phyloP scores from a whole-genome alignment of 2,329 filamentous ascomycete genomes.

The Amauroascus niger region DNA sequence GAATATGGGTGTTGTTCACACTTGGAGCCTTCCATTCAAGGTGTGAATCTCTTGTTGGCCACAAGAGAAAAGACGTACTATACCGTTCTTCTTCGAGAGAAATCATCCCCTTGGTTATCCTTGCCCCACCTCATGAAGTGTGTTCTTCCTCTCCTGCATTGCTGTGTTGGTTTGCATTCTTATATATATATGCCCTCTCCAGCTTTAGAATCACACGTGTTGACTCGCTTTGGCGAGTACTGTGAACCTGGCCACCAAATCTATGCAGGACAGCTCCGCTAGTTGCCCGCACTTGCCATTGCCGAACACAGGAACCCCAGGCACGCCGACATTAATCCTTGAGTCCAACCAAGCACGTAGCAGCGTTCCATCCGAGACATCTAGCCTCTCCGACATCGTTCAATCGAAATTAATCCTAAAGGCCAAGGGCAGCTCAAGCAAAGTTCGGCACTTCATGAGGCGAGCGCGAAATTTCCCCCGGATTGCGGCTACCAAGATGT shows the following conservation, averaged over 20 bases:
- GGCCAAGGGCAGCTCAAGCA: slow-evolving; percentile 29
- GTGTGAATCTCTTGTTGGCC: slow-evolving; percentile 2
- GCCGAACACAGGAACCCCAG: slow-evolving; percentile 6
- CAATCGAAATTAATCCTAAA: slow-evolving; percentile 23
- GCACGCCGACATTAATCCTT: slow-evolving; percentile 2
- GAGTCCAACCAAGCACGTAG: slow-evolving; percentile 6
- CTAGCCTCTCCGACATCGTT: slow-evolving; percentile 10
- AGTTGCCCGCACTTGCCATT: slow-evolving; percentile 34
- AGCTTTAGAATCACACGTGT: not conserved
- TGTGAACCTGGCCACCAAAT: slow-evolving; percentile 35
- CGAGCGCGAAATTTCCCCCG: slow-evolving; percentile 35
- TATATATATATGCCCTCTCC: not conserved
- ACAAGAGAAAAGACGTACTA: not conserved
- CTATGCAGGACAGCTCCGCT: slow-evolving; percentile 32
- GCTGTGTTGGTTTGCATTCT: not conserved
- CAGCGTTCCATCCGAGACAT: slow-evolving; percentile 11
- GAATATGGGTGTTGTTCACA: slow-evolving; percentile 6
- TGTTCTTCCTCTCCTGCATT: slow-evolving; percentile 7
- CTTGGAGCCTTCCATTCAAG: slow-evolving; percentile 11
- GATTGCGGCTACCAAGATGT: slow-evolving; percentile 35
- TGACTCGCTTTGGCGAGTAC: slow-evolving; percentile 17
- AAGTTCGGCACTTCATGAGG: slow-evolving; percentile 34
- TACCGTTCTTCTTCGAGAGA: slow-evolving; percentile 3
- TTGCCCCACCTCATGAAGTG: slow-evolving; percentile 9
- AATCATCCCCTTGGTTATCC: not conserved